phyloP scores from a whole-genome alignment of 2,329 filamentous ascomycete genomes.

The Ascochyta clinopodiicola region DNA sequence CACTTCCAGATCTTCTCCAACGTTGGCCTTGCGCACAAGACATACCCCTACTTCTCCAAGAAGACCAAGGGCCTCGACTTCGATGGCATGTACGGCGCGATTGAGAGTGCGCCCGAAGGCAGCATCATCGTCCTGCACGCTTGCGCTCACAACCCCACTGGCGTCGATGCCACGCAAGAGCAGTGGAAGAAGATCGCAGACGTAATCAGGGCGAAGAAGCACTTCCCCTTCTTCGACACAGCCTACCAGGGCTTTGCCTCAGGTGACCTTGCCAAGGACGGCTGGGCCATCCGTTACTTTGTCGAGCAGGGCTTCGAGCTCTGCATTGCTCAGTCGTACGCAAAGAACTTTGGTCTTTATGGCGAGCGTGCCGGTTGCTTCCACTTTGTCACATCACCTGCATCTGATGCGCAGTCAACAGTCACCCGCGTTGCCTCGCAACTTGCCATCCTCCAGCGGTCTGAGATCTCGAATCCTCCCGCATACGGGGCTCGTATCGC shows the following conservation, averaged over 20 bases:
- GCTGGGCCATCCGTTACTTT: conserved; percentile 93
- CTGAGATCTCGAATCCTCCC: conserved; percentile 96
- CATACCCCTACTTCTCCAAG: conserved; percentile 94
- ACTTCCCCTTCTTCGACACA: conserved; percentile 98
- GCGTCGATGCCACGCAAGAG: conserved; percentile 89
- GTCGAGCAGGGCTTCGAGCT: conserved; percentile 84
- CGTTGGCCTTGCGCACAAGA: conserved; percentile 76
- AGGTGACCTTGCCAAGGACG: conserved; percentile 82
- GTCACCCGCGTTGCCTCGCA: conserved; percentile 77
- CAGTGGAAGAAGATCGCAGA: conserved; percentile 92
- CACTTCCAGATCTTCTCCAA: conserved; percentile 99
- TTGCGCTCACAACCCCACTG: conserved; percentile 97
- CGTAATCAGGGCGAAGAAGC: conserved; percentile 76
- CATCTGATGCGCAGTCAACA: conserved; percentile 68
- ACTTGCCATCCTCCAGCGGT: conserved; percentile 91
- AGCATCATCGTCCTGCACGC: conserved; percentile 92
- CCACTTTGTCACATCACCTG: conserved; percentile 84
- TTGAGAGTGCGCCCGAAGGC: conserved; percentile 73
- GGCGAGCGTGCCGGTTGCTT: conserved; percentile 96
- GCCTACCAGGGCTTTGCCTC: conserved; percentile 99
- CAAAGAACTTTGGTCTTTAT: conserved; percentile 78
- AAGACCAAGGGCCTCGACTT: conserved; percentile 91
- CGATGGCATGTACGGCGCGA: conserved; percentile 78
- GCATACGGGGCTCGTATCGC: conserved; percentile 93
- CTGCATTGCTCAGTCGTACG: conserved; percentile 60